Percentiles rank a stretch among this genome's conserved stretches.
Evolutionary conservation across 2,329 filamentous ascomycete species (phyloP).

Genomic region (Elsinoe australis): DNA sequence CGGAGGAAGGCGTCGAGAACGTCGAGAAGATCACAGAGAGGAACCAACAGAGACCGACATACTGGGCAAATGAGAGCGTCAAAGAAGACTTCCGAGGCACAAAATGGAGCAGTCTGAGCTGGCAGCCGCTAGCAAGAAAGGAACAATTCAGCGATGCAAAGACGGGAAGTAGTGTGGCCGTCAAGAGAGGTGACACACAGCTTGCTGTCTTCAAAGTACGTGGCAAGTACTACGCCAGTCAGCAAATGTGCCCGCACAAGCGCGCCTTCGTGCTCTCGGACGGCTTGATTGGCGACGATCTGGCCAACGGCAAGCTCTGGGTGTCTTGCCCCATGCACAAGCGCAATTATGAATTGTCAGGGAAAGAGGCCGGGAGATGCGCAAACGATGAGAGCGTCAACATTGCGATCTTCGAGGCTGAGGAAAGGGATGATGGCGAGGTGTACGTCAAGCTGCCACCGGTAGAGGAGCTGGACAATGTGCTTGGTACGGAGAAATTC

Average conservation of each 20-base stretch:
- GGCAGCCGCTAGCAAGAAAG: slow-evolving; percentile 72
- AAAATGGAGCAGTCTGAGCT: slow-evolving; percentile 59
- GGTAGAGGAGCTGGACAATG: slow-evolving; percentile 68
- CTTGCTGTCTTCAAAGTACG: slow-evolving; percentile 78
- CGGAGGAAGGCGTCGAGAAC: slow-evolving; percentile 53
- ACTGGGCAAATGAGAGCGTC: slow-evolving; percentile 64
- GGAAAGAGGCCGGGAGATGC: slow-evolving; percentile 59
- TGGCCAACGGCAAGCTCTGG: slow-evolving; percentile 59
- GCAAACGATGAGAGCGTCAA: slow-evolving; percentile 65
- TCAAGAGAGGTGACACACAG: slow-evolving; percentile 85
- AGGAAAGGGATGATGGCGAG: slow-evolving; percentile 67
- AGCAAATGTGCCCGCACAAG: slow-evolving; percentile 94
- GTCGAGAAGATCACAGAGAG: slow-evolving; percentile 67
- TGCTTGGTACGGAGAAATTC: slow-evolving; percentile 72
- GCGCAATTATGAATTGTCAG: slow-evolving; percentile 72
- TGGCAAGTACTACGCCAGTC: slow-evolving; percentile 73
- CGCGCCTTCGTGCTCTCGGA: slow-evolving; percentile 84
- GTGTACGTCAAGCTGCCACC: slow-evolving; percentile 76
- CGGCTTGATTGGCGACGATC: slow-evolving; percentile 67
- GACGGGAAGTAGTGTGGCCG: slow-evolving; percentile 64
- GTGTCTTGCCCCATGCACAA: slow-evolving; percentile 85
- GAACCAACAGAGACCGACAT: slow-evolving; percentile 63
- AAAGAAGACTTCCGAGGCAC: slow-evolving; percentile 65
- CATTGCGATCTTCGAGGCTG: slow-evolving; percentile 73
- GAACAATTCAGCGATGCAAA: slow-evolving; percentile 61